phyloP scores from a whole-genome alignment of 2,329 filamentous ascomycete species.

The Sarocladiaceae sp. region DNA sequence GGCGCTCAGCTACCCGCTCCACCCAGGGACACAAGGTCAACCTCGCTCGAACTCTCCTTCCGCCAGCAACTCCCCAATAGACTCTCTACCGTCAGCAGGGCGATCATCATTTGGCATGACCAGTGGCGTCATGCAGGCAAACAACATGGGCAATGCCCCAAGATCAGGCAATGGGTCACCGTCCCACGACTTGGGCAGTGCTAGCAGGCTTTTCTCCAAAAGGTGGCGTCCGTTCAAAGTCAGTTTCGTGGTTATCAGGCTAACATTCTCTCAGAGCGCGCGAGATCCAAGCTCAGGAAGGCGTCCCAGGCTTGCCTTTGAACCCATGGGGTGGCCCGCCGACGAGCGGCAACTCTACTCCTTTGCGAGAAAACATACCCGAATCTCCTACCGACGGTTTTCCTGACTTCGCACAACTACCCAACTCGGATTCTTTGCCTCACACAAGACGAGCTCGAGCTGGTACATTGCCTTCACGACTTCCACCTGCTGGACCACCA shows the following conservation, averaged over 20 bases:
- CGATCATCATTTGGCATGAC: constrained; percentile 61
- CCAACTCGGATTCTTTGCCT: constrained; percentile 61
- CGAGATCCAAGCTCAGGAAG: constrained; percentile 97
- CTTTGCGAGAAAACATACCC: constrained; percentile 92
- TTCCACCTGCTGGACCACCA: constrained; percentile 70
- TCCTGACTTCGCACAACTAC: constrained; percentile 76
- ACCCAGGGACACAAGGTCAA: constrained; percentile 54
- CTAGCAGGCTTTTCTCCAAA: constrained; percentile 80
- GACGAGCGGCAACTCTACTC: constrained; percentile 93
- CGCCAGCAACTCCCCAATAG: constrained; percentile 74
- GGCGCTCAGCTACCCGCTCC: constrained; percentile 75
- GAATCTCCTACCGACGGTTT: constrained; percentile 96
- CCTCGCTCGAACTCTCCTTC: constrained; percentile 76
- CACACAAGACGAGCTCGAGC: constrained; percentile 78
- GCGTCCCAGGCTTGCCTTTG: constrained; percentile 62
- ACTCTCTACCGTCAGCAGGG: constrained; percentile 53
- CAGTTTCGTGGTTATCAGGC: neutral
- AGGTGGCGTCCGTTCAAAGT: constrained; percentile 55
- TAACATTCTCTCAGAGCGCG: constrained; percentile 59
- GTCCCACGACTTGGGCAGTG: constrained; percentile 79
- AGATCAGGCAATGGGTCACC: constrained; percentile 92
- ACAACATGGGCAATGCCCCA: constrained; percentile 55
- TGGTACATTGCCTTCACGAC: constrained; percentile 92
- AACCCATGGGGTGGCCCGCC: constrained; percentile 92
- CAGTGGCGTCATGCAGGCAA: constrained; percentile 53